Conservation (phyloP, 352 stramenopile species). For the Phytophthora parvispora region DNA sequence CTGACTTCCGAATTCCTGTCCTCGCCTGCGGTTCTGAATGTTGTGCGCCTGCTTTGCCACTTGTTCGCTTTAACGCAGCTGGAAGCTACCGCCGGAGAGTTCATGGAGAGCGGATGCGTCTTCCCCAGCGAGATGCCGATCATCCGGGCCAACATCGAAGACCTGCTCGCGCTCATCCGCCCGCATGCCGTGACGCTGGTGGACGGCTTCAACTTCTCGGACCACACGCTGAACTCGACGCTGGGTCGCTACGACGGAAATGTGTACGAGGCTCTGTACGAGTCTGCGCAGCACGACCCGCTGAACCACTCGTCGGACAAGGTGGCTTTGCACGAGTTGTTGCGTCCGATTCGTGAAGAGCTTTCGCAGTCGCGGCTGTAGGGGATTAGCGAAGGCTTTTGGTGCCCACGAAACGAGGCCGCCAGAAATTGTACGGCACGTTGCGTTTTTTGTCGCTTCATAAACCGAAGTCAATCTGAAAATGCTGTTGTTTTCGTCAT, state of each 20-base stretch:
- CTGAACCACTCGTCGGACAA: slow-evolving; percentile 73
- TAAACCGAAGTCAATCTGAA: too few relatives aligned
- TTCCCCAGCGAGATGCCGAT: slow-evolving; percentile 46
- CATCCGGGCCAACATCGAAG: slow-evolving; percentile 66
- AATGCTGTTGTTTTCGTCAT: not conserved
- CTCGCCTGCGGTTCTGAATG: slow-evolving; percentile 35
- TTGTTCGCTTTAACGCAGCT: slow-evolving; percentile 81
- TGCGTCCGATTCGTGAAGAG: slow-evolving; percentile 65
- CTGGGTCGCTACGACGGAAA: slow-evolving; percentile 79
- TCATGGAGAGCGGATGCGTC: slow-evolving; percentile 72
- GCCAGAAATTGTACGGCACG: not conserved
- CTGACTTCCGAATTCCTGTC: slow-evolving; percentile 45
- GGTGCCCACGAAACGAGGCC: not conserved
- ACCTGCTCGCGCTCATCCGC: slow-evolving; percentile 59
- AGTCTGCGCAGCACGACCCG: slow-evolving; percentile 63
- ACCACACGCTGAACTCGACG: slow-evolving; percentile 77
- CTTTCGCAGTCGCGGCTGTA: slow-evolving; percentile 49
- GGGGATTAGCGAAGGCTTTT: slow-evolving; percentile 4
- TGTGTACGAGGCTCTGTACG: slow-evolving; percentile 79
- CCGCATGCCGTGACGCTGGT: slow-evolving; percentile 76
- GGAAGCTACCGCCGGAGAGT: slow-evolving; percentile 66
- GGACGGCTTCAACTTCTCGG: slow-evolving; percentile 88
- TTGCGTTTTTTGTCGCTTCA: not conserved
- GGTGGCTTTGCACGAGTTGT: slow-evolving; percentile 69
- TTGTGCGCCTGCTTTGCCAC: slow-evolving; percentile 68